These are phyloP conservation scores for Cucumis hystrix DNA, from an alignment of 306 rosid genomes.

Conservation along the genomic window DNA sequence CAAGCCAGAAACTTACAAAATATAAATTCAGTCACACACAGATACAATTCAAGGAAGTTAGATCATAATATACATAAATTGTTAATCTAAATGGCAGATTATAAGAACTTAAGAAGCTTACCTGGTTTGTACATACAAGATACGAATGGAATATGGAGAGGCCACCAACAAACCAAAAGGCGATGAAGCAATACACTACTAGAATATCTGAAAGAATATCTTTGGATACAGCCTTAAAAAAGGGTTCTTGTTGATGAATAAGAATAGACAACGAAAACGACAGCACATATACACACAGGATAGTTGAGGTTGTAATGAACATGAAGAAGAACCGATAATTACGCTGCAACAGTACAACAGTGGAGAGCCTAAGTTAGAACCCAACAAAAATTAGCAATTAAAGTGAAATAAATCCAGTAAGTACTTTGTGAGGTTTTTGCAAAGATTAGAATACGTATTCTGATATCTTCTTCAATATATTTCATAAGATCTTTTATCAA, in stretches of 20 bases:
- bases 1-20: not conserved
- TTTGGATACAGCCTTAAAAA: conserved; percentile 28
- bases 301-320: conserved; percentile 79
- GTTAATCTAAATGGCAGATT: not conserved
- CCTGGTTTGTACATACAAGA: conserved; percentile 86
- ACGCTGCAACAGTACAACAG: conserved; percentile 48
- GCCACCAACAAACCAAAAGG: conserved; percentile 96
- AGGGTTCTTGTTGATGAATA: not conserved
- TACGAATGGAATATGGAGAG: conserved; percentile 81
- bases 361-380: conserved; percentile 13
- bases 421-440: too few species aligned
- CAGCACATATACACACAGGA: conserved; percentile 68
- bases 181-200: conserved; percentile 56
- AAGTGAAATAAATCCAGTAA: too few species aligned
- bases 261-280: conserved; percentile 50
- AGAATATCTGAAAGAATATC: conserved; percentile 59
- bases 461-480: too few species aligned
- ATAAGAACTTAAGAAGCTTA: conserved; percentile 15
- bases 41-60: not conserved
- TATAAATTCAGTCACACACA: not conserved
- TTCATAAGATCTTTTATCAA: too few species aligned
- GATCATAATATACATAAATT: not conserved
- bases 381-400: not conserved
- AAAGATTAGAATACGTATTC: too few species aligned
- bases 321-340: conserved; percentile 85